Percentiles rank a stretch among this genome's conserved stretches.
Conservation (phyloP, 1,139 yeast genomes). For the Suzukiozyma palmioleophila region DNA sequence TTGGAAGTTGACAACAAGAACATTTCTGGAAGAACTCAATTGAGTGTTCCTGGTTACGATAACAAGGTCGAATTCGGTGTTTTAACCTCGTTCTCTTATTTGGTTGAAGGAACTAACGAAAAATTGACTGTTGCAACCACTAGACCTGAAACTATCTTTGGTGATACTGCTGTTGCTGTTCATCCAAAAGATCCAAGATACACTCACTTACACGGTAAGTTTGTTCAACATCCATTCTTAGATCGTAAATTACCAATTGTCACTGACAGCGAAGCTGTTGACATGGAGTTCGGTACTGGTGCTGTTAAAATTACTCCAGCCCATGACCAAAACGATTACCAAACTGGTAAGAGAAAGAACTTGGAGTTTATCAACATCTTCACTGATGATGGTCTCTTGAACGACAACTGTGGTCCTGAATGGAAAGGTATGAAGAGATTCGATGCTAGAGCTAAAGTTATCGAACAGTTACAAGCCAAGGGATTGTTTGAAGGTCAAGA, state of each 20-base stretch:
- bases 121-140: slow-evolving; percentile 91
- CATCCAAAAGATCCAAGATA: slow-evolving; percentile 94
- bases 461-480: slow-evolving; percentile 70
- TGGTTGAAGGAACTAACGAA: slow-evolving; percentile 85
- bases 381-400: slow-evolving; percentile 88
- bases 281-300: slow-evolving; percentile 99
- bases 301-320: slow-evolving; percentile 99
- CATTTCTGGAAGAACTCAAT: slow-evolving; percentile 72
- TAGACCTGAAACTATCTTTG: slow-evolving; percentile 97
- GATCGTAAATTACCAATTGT: slow-evolving; percentile 84
- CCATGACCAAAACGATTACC: slow-evolving; percentile 95
- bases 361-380: slow-evolving; percentile 84
- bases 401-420: slow-evolving; percentile 85
- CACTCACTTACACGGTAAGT: slow-evolving; percentile 91
- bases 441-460: slow-evolving; percentile 85
- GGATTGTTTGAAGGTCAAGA: slow-evolving; percentile 79
- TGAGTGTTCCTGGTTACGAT: slow-evolving; percentile 87
- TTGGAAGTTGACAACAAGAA: slow-evolving; percentile 94
- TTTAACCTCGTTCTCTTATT: slow-evolving; percentile 88
- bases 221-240: slow-evolving; percentile 83
- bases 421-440: slow-evolving; percentile 90
- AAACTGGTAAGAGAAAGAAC: slow-evolving; percentile 90
- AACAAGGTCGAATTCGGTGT: slow-evolving; percentile 94
- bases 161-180: slow-evolving; percentile 97
- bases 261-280: slow-evolving; percentile 90